Evolutionary conservation across 306 rosid species (phyloP).

Genomic region (Fragaria ananassa): DNA sequence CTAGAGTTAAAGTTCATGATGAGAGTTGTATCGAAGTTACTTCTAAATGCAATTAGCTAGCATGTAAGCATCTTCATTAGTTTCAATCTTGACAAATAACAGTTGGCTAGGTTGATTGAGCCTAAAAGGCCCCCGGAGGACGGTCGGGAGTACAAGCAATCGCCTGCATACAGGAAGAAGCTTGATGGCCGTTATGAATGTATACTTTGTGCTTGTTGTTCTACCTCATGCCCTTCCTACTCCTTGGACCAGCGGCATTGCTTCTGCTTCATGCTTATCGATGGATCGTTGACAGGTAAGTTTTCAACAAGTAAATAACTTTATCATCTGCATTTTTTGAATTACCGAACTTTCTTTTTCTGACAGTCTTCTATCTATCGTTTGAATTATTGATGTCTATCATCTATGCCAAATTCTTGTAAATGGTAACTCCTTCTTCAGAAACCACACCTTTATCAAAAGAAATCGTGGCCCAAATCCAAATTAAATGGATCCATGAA

Average conservation of each 20-base stretch:
- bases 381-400: too few relatives aligned
- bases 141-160: slow-evolving; percentile 34
- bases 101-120: slow-evolving; percentile 26
- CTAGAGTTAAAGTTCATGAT: neutral
- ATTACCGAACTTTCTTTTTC: neutral
- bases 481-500: neutral
- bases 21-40: neutral
- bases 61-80: neutral
- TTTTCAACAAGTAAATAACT: neutral
- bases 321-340: neutral
- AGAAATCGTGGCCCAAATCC: neutral
- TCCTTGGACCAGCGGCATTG: slow-evolving; percentile 37
- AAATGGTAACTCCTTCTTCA: too few relatives aligned
- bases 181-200: slow-evolving; percentile 44
- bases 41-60: neutral
- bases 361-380: neutral
- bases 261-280: slow-evolving; percentile 38
- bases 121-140: slow-evolving; percentile 28
- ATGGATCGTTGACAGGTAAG: slow-evolving; percentile 33
- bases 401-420: neutral
- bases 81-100: neutral
- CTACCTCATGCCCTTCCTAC: slow-evolving; percentile 40
- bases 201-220: slow-evolving; percentile 45
- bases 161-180: slow-evolving; percentile 35
- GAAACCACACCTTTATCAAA: too few relatives aligned